These are phyloP conservation scores for Physcomitrellopsis africana DNA, from an alignment of 225 moss, liverwort and hornwort genomes.

Conservation along the genomic window DNA sequence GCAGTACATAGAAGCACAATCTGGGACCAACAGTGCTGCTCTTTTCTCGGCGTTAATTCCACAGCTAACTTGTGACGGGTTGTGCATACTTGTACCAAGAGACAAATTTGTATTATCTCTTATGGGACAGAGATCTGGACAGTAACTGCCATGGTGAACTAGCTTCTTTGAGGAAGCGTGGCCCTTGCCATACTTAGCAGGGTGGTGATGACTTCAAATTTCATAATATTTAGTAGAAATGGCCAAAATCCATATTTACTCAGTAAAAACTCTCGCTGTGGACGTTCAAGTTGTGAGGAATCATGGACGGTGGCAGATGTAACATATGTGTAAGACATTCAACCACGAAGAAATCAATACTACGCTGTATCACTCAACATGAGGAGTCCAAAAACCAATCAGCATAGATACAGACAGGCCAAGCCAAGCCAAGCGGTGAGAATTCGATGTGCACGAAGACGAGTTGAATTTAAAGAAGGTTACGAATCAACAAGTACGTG, in stretches of 20 bases:
- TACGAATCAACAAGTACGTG: constrained; percentile 26
- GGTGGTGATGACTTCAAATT: no score
- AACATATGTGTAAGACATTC: constrained; percentile 27
- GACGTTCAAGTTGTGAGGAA: background rate
- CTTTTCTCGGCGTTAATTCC: constrained; percentile 8
- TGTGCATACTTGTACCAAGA: constrained; percentile 33
- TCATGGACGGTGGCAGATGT: constrained; percentile 33
- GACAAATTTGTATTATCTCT: constrained; percentile 12
- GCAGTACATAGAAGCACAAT: constrained; percentile 19
- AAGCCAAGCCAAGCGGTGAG: background rate
- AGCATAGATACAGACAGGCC: background rate
- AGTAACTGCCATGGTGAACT: no score
- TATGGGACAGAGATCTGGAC: no score
- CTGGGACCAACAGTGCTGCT: constrained; percentile 10
- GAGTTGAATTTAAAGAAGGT: background rate
- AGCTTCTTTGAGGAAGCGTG: no score
- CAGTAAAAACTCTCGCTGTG: no score
- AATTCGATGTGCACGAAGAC: background rate
- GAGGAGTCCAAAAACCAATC: constrained; percentile 1
- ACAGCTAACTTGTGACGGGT: background rate
- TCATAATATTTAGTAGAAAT: no score
- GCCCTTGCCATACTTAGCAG: no score
- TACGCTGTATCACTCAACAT: no score
- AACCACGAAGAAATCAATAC: background rate
- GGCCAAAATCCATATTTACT: no score